Conservation (phyloP, 2,329 filamentous ascomycete species). For the Orbilia blumenaviensis region DNA sequence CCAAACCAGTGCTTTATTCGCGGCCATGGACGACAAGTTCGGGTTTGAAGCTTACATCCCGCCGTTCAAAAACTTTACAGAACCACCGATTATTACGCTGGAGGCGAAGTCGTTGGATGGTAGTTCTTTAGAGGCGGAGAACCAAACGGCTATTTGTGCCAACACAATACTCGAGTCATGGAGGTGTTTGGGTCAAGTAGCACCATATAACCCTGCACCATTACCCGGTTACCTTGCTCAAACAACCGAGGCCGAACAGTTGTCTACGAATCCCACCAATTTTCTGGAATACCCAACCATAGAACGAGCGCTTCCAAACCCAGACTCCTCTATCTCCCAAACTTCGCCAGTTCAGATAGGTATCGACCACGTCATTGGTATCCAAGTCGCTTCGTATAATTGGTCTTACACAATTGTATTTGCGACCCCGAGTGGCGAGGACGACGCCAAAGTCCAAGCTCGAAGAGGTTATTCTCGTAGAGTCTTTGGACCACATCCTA, state of each 20-base stretch:
- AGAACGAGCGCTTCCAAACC: neutral
- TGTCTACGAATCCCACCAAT: no score
- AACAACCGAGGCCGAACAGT: neutral
- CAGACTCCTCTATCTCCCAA: neutral
- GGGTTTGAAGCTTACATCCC: neutral
- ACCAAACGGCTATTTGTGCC: neutral
- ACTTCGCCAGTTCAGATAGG: neutral
- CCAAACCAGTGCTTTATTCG: neutral
- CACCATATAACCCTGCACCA: neutral
- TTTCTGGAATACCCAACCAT: neutral
- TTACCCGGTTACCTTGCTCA: neutral
- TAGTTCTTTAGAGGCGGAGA: neutral
- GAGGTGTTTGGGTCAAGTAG: neutral
- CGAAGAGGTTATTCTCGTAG: neutral
- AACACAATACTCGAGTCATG: neutral
- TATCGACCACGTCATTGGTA: slow-evolving; percentile 7
- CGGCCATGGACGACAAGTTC: neutral
- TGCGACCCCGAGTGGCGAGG: neutral
- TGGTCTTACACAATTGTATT: slow-evolving; percentile 14
- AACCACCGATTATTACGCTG: neutral
- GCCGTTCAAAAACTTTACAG: neutral
- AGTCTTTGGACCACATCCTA: slow-evolving; percentile 3
- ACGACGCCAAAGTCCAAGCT: slow-evolving; percentile 1
- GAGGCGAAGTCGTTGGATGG: neutral
- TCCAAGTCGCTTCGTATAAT: slow-evolving; percentile 10